Evolutionary conservation across 331 rosid species (phyloP).

Genomic region (Rosa hybrid): DNA sequence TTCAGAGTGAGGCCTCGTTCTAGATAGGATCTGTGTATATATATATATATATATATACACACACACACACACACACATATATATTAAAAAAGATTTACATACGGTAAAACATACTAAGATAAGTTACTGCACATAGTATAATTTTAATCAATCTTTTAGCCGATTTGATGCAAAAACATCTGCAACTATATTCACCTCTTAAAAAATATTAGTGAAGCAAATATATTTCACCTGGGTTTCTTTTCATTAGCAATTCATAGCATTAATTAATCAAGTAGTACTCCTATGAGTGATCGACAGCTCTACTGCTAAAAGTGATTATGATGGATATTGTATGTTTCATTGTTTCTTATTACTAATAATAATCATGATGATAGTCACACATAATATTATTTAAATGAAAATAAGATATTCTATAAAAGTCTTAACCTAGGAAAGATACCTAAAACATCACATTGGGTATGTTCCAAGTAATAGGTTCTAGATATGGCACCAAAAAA

Average conservation of each 20-base stretch:
- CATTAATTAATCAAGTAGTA: not conserved
- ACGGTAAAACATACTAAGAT: no score
- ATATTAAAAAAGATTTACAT: no score
- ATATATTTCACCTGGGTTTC: not conserved
- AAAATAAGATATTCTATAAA: slow-evolving; percentile 14
- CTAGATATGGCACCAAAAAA: not conserved
- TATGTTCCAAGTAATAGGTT: slow-evolving; percentile 41
- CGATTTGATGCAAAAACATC: no score
- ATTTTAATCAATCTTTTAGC: no score
- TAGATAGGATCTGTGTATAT: no score
- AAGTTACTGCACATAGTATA: no score
- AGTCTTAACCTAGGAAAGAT: slow-evolving; percentile 25
- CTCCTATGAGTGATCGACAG: not conserved
- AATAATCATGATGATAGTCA: slow-evolving; percentile 15
- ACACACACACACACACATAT: no score
- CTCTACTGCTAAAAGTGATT: not conserved
- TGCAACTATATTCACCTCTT: no score
- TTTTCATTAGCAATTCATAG: not conserved
- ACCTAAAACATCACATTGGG: slow-evolving; percentile 29
- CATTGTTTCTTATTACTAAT: slow-evolving; percentile 18
- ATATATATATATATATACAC: no score
- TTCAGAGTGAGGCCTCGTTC: no score
- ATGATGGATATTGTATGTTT: not conserved
- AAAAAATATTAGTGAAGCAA: no score
- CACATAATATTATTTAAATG: slow-evolving; percentile 22